These are phyloP conservation scores for Plantago elongata DNA, from an alignment of 257 asterid genomes.

Conservation along the genomic window DNA sequence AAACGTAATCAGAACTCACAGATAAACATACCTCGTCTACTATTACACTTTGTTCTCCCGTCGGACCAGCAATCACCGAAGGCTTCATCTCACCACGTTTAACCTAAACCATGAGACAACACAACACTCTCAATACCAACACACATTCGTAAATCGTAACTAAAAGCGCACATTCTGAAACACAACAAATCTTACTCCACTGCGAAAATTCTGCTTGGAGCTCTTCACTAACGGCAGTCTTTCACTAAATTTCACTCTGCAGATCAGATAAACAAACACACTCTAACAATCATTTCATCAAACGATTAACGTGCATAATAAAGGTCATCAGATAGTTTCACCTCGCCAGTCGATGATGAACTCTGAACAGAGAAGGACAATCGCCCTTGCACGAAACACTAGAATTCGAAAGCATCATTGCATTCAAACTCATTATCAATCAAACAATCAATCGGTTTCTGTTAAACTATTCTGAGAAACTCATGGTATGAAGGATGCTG, in stretches of 20 bases:
- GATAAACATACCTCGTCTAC: slow-evolving; percentile 37
- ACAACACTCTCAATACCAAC: neutral
- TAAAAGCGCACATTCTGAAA: neutral
- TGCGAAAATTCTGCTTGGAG: slow-evolving; percentile 16
- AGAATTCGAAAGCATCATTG: slow-evolving; percentile 22
- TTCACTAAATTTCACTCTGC: slow-evolving; percentile 24
- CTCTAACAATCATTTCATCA: neutral
- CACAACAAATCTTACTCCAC: slow-evolving; percentile 25
- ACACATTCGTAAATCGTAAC: neutral
- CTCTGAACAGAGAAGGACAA: slow-evolving; percentile 16
- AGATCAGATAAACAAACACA: slow-evolving; percentile 14
- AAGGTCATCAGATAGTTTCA: slow-evolving; percentile 6
- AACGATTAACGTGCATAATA: neutral
- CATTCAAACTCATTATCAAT: slow-evolving; percentile 8
- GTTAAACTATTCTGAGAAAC: too few species aligned
- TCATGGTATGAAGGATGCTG: too few species aligned
- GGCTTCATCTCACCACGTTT: slow-evolving; percentile 18
- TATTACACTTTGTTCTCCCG: slow-evolving; percentile 29
- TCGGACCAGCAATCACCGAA: slow-evolving; percentile 25
- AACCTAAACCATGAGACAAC: slow-evolving; percentile 23
- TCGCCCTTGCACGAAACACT: slow-evolving; percentile 22
- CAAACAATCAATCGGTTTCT: slow-evolving; percentile 3
- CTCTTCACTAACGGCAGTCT: slow-evolving; percentile 13
- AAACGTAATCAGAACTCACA: neutral
- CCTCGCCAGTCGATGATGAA: slow-evolving; percentile 16